A percentile compares a stretch with the other conserved stretches of the same genome.
These are phyloP conservation scores for Cladobotryum protrusum DNA, from an alignment of 2,329 filamentous ascomycete species.

Conservation along the genomic window DNA sequence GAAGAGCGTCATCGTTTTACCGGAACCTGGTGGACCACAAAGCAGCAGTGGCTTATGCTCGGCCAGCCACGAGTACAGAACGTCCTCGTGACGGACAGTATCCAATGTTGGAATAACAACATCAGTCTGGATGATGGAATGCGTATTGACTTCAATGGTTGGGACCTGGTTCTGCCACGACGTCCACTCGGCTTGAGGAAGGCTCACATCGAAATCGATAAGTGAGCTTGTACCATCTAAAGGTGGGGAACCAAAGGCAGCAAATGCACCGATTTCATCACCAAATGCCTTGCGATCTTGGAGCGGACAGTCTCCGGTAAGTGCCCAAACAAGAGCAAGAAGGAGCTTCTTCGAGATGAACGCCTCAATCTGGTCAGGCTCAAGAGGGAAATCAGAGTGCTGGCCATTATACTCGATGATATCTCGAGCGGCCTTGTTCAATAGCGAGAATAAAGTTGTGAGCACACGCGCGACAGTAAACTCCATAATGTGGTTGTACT, in stretches of 20 bases:
- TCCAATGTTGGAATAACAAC: slow-evolving; percentile 97
- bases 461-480: slow-evolving; percentile 88
- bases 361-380: slow-evolving; percentile 80
- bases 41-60: slow-evolving; percentile 96
- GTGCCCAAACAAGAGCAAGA: slow-evolving; percentile 87
- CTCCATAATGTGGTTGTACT: slow-evolving; percentile 96
- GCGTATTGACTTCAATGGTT: slow-evolving; percentile 92
- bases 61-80: slow-evolving; percentile 98
- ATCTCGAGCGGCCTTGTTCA: slow-evolving; percentile 90
- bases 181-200: slow-evolving; percentile 84
- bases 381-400: slow-evolving; percentile 88
- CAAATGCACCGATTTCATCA: slow-evolving; percentile 73
- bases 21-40: slow-evolving; percentile 94
- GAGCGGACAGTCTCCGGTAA: slow-evolving; percentile 91
- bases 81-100: slow-evolving; percentile 94
- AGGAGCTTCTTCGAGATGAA: slow-evolving; percentile 93
- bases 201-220: slow-evolving; percentile 88
- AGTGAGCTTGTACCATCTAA: slow-evolving; percentile 74
- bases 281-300: slow-evolving; percentile 83
- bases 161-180: slow-evolving; percentile 95
- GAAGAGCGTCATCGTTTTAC: slow-evolving; percentile 99
- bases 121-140: slow-evolving; percentile 95
- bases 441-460: slow-evolving; percentile 86
- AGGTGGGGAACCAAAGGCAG: slow-evolving; percentile 78
- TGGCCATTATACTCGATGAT: slow-evolving; percentile 94